A percentile compares a stretch with the other conserved stretches of the same genome.
Conservation (phyloP, 371 early-diverging fungal species). For the Mucor circinelloides region DNA sequence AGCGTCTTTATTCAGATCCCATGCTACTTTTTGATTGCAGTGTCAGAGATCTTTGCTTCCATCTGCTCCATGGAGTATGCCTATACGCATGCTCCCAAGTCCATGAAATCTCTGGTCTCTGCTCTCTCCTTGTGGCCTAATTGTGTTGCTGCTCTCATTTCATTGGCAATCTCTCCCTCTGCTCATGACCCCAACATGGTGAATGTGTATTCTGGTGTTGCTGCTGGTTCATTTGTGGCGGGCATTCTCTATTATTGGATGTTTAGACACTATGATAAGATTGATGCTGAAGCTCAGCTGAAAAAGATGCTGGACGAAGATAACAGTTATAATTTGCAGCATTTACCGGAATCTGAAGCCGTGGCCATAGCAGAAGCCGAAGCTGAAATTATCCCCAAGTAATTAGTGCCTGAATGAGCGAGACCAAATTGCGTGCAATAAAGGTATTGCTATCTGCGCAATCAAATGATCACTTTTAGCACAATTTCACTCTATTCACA, state of each 20-base stretch:
- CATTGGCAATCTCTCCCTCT: constrained; percentile 63
- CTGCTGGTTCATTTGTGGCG: constrained; percentile 41
- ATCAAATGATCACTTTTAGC: too few species aligned
- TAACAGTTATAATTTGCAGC: neutral
- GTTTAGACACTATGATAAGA: constrained; percentile 36
- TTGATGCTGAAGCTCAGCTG: constrained; percentile 29
- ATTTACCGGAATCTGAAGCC: constrained; percentile 2
- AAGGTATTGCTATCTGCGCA: too few species aligned
- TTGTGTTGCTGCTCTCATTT: constrained; percentile 66
- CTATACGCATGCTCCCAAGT: constrained; percentile 66
- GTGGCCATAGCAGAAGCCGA: constrained; percentile 2
- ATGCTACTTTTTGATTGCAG: constrained; percentile 63
- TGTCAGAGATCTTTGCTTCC: constrained; percentile 66
- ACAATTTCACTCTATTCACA: too few species aligned
- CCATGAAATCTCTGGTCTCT: constrained; percentile 71
- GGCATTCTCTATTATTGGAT: constrained; percentile 36
- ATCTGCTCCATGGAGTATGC: constrained; percentile 56
- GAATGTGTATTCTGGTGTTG: constrained; percentile 62
- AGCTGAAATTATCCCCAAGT: too few species aligned
- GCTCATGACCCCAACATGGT: constrained; percentile 68
- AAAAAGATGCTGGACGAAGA: constrained; percentile 19
- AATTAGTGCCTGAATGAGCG: too few species aligned
- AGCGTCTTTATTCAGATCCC: constrained; percentile 67
- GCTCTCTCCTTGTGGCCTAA: constrained; percentile 69
- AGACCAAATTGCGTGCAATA: too few species aligned